These are phyloP conservation scores for Carex pumila DNA, from an alignment of 176 grass and related monocot genomes.

Conservation along the genomic window DNA sequence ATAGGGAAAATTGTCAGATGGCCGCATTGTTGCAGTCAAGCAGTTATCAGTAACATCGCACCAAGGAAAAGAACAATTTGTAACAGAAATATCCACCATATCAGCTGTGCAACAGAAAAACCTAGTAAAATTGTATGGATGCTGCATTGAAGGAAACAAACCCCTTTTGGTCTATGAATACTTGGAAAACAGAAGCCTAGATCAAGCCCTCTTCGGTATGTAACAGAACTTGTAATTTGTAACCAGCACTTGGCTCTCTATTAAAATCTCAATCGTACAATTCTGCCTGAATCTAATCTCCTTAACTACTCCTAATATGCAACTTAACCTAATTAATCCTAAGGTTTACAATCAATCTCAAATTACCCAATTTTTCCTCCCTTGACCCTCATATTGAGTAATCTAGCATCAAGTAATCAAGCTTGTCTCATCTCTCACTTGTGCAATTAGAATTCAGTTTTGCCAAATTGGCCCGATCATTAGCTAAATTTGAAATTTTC, in stretches of 20 bases:
- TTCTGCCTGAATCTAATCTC: background rate
- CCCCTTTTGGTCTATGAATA: conserved; percentile 42
- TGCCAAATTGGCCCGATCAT: background rate
- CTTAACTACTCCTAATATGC: background rate
- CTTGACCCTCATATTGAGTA: background rate
- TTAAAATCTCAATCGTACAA: background rate
- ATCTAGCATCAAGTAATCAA: background rate
- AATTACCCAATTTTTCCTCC: background rate
- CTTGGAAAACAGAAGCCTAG: conserved; percentile 38
- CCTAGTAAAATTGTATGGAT: conserved; percentile 48
- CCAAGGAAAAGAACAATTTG: conserved; percentile 38
- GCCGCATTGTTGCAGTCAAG: conserved; percentile 37
- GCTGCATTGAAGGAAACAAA: conserved; percentile 34
- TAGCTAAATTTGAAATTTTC: background rate
- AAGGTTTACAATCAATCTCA: background rate
- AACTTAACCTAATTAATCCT: background rate
- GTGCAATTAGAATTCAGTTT: background rate
- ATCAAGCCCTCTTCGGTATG: conserved; percentile 40
- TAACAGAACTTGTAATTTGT: background rate
- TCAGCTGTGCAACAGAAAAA: conserved; percentile 55
- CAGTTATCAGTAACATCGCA: conserved; percentile 34
- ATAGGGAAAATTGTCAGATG: conserved; percentile 33
- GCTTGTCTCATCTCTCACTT: background rate
- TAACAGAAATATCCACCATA: conserved; percentile 43
- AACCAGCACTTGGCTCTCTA: background rate